phyloP scores from a whole-genome alignment of 2,329 filamentous ascomycete species.

The Talaromyces islandicus region DNA sequence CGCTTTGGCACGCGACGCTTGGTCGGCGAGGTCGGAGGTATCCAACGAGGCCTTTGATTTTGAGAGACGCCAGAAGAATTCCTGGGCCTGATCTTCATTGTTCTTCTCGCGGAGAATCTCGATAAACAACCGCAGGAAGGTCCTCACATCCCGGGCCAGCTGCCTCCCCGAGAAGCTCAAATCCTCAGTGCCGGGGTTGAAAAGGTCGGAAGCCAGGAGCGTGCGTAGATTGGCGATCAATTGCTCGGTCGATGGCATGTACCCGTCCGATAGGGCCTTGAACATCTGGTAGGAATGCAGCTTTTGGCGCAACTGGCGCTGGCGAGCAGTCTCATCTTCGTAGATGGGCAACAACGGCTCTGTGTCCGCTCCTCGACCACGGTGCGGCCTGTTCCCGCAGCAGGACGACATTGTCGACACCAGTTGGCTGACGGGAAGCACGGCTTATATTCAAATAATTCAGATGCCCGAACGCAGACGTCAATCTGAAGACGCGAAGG shows the following conservation, averaged over 20 bases:
- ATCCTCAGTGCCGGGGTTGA: slow-evolving; percentile 68
- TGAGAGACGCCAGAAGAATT: slow-evolving; percentile 79
- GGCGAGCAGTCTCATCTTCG: slow-evolving; percentile 67
- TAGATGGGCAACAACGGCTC: slow-evolving; percentile 75
- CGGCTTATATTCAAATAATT: background rate
- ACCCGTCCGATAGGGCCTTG: slow-evolving; percentile 73
- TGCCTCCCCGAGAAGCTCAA: slow-evolving; percentile 72
- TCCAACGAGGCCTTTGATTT: slow-evolving; percentile 68
- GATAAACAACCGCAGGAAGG: slow-evolving; percentile 74
- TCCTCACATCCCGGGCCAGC: slow-evolving; percentile 64
- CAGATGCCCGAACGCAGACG: background rate
- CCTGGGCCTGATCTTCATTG: slow-evolving; percentile 75
- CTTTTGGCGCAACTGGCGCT: slow-evolving; percentile 77
- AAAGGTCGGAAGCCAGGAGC: slow-evolving; percentile 67
- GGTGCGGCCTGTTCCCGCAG: slow-evolving; percentile 51
- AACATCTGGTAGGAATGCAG: slow-evolving; percentile 91
- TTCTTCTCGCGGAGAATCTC: slow-evolving; percentile 81
- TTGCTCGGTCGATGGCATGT: slow-evolving; percentile 89
- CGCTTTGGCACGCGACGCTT: slow-evolving; percentile 57
- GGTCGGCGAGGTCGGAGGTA: slow-evolving; percentile 55
- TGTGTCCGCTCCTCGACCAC: slow-evolving; percentile 52
- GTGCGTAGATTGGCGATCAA: slow-evolving; percentile 71
- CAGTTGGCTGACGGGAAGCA: too few relatives aligned
- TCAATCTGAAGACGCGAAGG: background rate
- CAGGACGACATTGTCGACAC: slow-evolving; percentile 53